These are phyloP conservation scores for Wakefieldia striispora DNA, from an alignment of 768 basidiomycete genomes.

Conservation along the genomic window DNA sequence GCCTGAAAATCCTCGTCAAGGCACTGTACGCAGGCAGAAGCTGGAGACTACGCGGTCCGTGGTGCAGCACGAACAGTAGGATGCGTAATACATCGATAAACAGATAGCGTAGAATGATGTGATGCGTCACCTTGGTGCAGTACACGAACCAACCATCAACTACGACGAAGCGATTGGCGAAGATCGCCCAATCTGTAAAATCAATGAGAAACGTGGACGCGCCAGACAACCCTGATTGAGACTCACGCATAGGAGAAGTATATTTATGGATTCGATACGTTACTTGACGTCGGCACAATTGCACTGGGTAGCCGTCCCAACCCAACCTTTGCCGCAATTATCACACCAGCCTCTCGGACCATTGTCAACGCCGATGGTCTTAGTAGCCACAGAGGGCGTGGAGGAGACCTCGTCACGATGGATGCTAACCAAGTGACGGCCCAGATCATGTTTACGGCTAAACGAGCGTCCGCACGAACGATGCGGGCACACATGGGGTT, in stretches of 20 bases:
- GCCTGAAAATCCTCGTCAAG: slow-evolving; percentile 27
- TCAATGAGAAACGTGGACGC: slow-evolving; percentile 15
- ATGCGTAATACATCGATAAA: slow-evolving; percentile 60
- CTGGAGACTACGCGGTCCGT: slow-evolving; percentile 64
- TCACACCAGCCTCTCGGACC: slow-evolving; percentile 71
- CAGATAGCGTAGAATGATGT: slow-evolving; percentile 33
- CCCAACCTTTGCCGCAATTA: slow-evolving; percentile 65
- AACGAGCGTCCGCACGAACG: slow-evolving; percentile 85
- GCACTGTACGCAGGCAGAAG: slow-evolving; percentile 28
- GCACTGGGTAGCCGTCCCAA: slow-evolving; percentile 54
- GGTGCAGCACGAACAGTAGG: slow-evolving; percentile 55
- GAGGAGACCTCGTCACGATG: slow-evolving; percentile 67
- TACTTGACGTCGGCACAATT: slow-evolving; percentile 68
- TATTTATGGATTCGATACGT: slow-evolving; percentile 11
- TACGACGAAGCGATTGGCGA: slow-evolving; percentile 41
- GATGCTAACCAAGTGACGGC: slow-evolving; percentile 84
- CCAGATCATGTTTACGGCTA: slow-evolving; percentile 91
- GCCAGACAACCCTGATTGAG: background rate
- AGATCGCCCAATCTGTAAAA: slow-evolving; percentile 30
- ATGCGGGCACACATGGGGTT: slow-evolving; percentile 88
- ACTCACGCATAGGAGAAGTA: slow-evolving; percentile 30
- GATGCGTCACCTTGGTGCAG: slow-evolving; percentile 32
- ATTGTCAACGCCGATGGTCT: slow-evolving; percentile 59
- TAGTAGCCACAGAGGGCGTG: slow-evolving; percentile 37
- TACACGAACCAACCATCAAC: slow-evolving; percentile 38